These are phyloP conservation scores for Cymbidium sinense DNA, from an alignment of 106 monocot species.

Conservation along the genomic window DNA sequence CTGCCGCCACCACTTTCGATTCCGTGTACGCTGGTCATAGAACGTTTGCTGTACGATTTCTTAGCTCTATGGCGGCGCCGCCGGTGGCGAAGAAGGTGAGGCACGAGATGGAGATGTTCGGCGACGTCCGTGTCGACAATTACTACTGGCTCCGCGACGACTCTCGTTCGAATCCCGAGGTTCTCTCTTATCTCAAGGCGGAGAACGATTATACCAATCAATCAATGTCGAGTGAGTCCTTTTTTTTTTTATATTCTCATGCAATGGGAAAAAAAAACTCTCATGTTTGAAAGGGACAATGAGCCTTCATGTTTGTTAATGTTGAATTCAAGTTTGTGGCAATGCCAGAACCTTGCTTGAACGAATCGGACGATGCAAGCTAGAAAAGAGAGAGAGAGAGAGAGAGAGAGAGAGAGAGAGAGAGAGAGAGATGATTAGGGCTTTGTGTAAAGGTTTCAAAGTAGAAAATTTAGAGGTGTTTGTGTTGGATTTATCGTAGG, in stretches of 20 bases:
- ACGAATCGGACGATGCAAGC: no score
- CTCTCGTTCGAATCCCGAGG: conserved; percentile 57
- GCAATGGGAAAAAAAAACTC: background rate
- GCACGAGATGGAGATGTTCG: conserved; percentile 80
- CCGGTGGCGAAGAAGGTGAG: conserved; percentile 84
- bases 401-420: no score
- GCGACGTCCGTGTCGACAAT: conserved; percentile 81
- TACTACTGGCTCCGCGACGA: conserved; percentile 99
- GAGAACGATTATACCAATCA: conserved; percentile 73
- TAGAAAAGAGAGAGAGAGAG: no score
- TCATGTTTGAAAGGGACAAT: background rate
- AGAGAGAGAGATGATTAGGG: no score
- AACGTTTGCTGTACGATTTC: background rate
- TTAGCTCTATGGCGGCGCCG: conserved; percentile 17
- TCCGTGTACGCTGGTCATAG: background rate
- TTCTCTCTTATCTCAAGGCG: conserved; percentile 55
- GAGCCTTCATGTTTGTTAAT: no score
- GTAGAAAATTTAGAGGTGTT: no score
- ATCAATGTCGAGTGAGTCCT: conserved; percentile 64
- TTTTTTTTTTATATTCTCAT: background rate
- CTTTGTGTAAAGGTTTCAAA: no score
- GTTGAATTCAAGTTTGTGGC: background rate
- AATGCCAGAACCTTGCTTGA: background rate
- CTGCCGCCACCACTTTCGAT: background rate
- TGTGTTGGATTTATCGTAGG: no score